A percentile compares a stretch with the other conserved stretches of the same genome.
Conservation (phyloP, 2,329 filamentous ascomycete genomes). For the Hypomyces perniciosus region DNA sequence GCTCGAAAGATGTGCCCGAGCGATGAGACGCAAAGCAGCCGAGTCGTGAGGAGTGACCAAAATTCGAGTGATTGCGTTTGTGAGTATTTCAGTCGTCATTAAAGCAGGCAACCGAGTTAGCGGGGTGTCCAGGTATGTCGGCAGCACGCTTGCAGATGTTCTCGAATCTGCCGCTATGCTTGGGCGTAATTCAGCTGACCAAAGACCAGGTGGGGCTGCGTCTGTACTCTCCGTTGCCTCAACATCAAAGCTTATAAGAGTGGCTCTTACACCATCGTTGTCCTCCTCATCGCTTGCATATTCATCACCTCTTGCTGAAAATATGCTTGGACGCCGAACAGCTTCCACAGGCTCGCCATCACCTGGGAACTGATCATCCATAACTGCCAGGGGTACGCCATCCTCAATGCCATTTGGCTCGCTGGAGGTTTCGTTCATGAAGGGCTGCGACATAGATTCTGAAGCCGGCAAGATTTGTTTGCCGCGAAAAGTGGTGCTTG, state of each 20-base stretch:
- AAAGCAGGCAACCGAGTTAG: slow-evolving; percentile 47
- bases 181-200: slow-evolving; percentile 54
- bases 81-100: slow-evolving; percentile 41
- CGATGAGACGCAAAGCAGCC: slow-evolving; percentile 38
- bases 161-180: slow-evolving; percentile 33
- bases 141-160: slow-evolving; percentile 19
- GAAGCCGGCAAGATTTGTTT: slow-evolving; percentile 20
- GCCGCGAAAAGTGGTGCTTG: slow-evolving; percentile 30
- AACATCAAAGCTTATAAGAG: slow-evolving; percentile 56
- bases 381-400: not conserved
- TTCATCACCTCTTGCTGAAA: slow-evolving; percentile 45
- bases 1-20: slow-evolving; percentile 35
- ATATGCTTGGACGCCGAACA: slow-evolving; percentile 39
- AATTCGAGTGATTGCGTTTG: slow-evolving; percentile 37
- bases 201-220: slow-evolving; percentile 42
- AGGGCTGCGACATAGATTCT: slow-evolving; percentile 1
- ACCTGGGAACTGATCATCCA: slow-evolving; percentile 22
- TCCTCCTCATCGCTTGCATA: slow-evolving; percentile 53
- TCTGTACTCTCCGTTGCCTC: slow-evolving; percentile 50
- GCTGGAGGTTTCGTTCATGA: slow-evolving; percentile 3
- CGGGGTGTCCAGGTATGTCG: slow-evolving; percentile 41
- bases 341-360: slow-evolving; percentile 26
- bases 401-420: slow-evolving; percentile 6
- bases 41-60: slow-evolving; percentile 43
- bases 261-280: slow-evolving; percentile 48